Percentiles rank a stretch among this genome's conserved stretches.
Conservation (phyloP, 2,329 filamentous ascomycete species). For the Fonsecaea nubica region DNA sequence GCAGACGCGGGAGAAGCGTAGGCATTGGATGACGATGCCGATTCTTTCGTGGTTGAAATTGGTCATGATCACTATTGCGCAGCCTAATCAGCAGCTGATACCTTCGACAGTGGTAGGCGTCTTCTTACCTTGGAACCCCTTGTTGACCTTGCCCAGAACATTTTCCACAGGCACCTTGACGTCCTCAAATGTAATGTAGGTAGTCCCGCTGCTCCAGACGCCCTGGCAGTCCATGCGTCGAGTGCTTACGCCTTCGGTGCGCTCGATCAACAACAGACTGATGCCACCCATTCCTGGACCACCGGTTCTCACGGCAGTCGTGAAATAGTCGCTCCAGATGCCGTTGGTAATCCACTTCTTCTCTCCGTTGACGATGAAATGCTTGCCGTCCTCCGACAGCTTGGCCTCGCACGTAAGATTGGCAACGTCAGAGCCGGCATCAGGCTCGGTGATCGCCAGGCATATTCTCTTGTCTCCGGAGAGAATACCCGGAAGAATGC, state of each 20-base stretch:
- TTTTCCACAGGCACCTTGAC: conserved; percentile 99
- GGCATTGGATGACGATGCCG: conserved; percentile 95
- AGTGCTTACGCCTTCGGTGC: conserved; percentile 85
- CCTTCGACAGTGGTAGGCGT: background rate
- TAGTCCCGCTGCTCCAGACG: conserved; percentile 93
- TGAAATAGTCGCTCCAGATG: conserved; percentile 97
- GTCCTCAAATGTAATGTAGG: conserved; percentile 97
- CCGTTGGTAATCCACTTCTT: conserved; percentile 99
- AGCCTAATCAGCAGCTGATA: background rate
- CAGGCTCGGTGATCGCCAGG: conserved; percentile 94
- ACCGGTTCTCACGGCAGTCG: conserved; percentile 90
- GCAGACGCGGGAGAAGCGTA: conserved; percentile 95
- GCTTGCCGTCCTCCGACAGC: conserved; percentile 91
- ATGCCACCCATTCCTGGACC: conserved; percentile 91
- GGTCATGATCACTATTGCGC: conserved; percentile 83
- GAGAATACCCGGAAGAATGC: conserved; percentile 86
- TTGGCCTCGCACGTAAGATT: conserved; percentile 96
- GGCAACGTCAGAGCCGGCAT: conserved; percentile 93
- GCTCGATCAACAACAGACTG: conserved; percentile 89
- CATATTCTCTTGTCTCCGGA: conserved; percentile 96
- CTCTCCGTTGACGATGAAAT: conserved; percentile 97
- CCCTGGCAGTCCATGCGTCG: conserved; percentile 98
- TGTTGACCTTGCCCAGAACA: conserved; percentile 95
- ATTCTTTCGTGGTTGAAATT: conserved; percentile 99
- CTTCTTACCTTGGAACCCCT: conserved; percentile 79